These are phyloP conservation scores for Epichloe coenophiala DNA, from an alignment of 2,329 filamentous ascomycete species.

Conservation along the genomic window DNA sequence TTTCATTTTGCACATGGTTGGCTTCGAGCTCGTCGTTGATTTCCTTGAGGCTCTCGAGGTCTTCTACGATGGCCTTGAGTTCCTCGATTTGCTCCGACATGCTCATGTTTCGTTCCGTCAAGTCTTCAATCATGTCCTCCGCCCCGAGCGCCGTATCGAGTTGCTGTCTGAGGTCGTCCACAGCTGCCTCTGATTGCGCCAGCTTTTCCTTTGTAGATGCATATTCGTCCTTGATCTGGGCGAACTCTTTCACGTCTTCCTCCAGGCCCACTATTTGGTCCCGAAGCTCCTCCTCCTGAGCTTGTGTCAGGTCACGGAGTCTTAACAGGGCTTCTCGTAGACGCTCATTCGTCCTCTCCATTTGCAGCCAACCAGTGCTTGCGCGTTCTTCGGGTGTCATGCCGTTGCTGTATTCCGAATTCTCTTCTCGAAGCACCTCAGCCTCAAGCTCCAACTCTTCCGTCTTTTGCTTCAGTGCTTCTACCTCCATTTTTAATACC, in stretches of 20 bases:
- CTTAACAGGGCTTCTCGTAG: constrained; percentile 73
- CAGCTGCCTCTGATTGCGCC: constrained; percentile 54
- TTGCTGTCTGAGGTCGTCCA: constrained; percentile 80
- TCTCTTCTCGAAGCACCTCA: constrained; percentile 78
- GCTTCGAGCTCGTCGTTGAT: constrained; percentile 89
- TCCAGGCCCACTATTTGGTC: constrained; percentile 63
- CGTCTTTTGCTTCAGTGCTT: constrained; percentile 57
- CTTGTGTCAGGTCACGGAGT: constrained; percentile 74
- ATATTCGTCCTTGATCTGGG: constrained; percentile 53
- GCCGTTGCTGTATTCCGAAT: constrained; percentile 66
- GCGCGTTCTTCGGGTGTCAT: constrained; percentile 81
- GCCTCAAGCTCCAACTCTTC: constrained; percentile 83
- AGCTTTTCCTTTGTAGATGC: constrained; percentile 60
- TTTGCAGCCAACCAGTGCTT: constrained; percentile 77
- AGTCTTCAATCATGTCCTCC: constrained; percentile 87
- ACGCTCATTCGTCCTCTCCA: constrained; percentile 82
- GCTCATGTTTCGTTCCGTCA: constrained; percentile 75
- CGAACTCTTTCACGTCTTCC: constrained; percentile 57
- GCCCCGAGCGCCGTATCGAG: constrained; percentile 78
- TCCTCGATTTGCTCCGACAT: constrained; percentile 76
- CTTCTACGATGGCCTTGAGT: constrained; percentile 70
- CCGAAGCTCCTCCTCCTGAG: constrained; percentile 68
- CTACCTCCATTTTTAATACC: constrained; percentile 65
- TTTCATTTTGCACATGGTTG: constrained; percentile 85
- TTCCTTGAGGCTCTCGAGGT: constrained; percentile 80